Base-by-base conservation (phyloP, 1,139 yeast species). In the Nakaseomyces bracarensis region DNA sequence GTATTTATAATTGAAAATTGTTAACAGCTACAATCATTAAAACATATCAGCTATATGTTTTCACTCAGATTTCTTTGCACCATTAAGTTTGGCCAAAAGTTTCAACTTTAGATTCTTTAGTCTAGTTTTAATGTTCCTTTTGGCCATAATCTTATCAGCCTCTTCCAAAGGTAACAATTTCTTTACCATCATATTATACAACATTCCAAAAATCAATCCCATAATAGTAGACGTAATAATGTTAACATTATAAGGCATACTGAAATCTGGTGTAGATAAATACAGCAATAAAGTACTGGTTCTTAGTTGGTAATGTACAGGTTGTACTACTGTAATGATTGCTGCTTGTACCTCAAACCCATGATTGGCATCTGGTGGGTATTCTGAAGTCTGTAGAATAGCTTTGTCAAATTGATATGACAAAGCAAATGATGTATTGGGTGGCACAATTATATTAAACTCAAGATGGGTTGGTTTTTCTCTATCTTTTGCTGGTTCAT, bases 281-380 rank as follows among this genome's bases (percentile, higher is more conserved):
- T 94, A 78, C 39, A 93, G 69, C 45, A 93, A 68, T 42, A 89
- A 71, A 36, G 96, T 83, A 1, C 96, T 79, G 0, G 97, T 86
- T 56, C 98, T 72, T 47, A 81, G 61, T 40, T 77, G 74, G 52
- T 84, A 85, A n/a, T 52, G 45, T 1, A 61, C 48, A 2, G 67
- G 65, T 5, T 55, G 51, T 4, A 73, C 48, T 0, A 83, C 74
- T 1, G 82, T 73, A 9, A 87, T 69, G 5, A 86, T 82, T 3
- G 91, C 95, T 0, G 96, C 95, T 34, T 91, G 94, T 33, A 93
- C 78, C 44, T 91, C 91, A 62, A 91, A 93, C 0, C 99, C 99
- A 53, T 91, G 96, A 61, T 93, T 93, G 1, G 99, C 98, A 68
- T 93, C 99, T 1, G 99, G 98, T 10, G 98, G 98, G 56, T 93